A percentile compares a stretch with the other conserved stretches of the same genome.
Conservation (phyloP, 179 eudicot genomes). For the Amaranthus tricolor region DNA sequence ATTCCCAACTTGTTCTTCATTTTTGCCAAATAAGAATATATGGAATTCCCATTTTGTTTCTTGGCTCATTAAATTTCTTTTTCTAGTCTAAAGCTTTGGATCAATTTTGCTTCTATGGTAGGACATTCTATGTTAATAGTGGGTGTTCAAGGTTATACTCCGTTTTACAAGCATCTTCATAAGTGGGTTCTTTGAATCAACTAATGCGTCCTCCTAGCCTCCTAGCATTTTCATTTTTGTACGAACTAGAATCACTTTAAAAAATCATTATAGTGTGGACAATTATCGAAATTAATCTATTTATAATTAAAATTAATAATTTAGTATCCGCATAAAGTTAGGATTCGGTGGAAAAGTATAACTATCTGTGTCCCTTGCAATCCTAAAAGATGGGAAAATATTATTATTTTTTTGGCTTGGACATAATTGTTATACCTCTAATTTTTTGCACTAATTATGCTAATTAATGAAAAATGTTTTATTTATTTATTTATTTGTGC, state of each 20-base stretch:
- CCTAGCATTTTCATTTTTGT: too few relatives aligned
- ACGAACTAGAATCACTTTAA: too few relatives aligned
- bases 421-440: too few relatives aligned
- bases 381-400: too few relatives aligned
- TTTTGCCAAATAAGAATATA: background rate
- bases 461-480: background rate
- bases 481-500: background rate
- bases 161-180: conserved; percentile 20
- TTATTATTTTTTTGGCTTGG: too few relatives aligned
- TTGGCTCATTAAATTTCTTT: background rate
- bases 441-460: too few relatives aligned
- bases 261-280: too few relatives aligned
- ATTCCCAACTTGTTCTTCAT: background rate
- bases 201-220: background rate
- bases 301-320: too few relatives aligned
- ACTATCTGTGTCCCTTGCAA: too few relatives aligned
- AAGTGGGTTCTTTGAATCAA: conserved; percentile 14
- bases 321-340: too few relatives aligned
- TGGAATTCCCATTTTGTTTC: background rate
- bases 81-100: background rate
- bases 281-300: too few relatives aligned
- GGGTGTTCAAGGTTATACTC: background rate
- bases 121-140: background rate
- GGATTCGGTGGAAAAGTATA: too few relatives aligned
- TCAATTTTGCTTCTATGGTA: background rate